These are phyloP conservation scores for Tinospora cordifolia DNA, from an alignment of 164 flowering plant species.

Conservation along the genomic window DNA sequence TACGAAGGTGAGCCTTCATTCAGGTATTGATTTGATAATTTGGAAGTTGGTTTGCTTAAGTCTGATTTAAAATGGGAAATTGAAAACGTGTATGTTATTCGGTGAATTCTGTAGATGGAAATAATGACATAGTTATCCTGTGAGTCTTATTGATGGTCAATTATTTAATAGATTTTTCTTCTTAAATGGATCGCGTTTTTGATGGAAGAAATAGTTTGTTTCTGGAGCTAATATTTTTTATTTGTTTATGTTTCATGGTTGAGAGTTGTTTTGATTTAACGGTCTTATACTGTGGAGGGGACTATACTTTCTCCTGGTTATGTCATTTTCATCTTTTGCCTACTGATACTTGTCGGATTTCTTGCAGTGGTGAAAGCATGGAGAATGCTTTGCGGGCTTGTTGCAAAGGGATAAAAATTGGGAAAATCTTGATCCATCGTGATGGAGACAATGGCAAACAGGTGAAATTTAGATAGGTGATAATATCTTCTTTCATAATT, in stretches of 20 bases:
- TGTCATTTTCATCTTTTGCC: background rate
- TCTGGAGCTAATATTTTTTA: background rate
- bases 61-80: background rate
- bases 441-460: constrained; percentile 96
- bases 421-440: constrained; percentile 92
- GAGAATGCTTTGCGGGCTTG: constrained; percentile 97
- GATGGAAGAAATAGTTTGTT: background rate
- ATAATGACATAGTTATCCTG: background rate
- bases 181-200: background rate
- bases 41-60: background rate
- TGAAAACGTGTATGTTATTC: background rate
- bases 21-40: constrained; percentile 18
- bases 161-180: background rate
- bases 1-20: constrained; percentile 68
- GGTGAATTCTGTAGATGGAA: background rate
- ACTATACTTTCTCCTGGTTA: too few relatives aligned
- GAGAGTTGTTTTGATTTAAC: too few relatives aligned
- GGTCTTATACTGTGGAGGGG: too few relatives aligned
- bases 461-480: constrained; percentile 27
- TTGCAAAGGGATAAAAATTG: constrained; percentile 97
- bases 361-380: constrained; percentile 93
- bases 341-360: too few relatives aligned
- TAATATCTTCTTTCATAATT: background rate
- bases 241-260: too few relatives aligned
- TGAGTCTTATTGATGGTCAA: background rate